Base-by-base conservation (phyloP, 2,329 filamentous ascomycete genomes). In the Claviceps humidiphila region DNA sequence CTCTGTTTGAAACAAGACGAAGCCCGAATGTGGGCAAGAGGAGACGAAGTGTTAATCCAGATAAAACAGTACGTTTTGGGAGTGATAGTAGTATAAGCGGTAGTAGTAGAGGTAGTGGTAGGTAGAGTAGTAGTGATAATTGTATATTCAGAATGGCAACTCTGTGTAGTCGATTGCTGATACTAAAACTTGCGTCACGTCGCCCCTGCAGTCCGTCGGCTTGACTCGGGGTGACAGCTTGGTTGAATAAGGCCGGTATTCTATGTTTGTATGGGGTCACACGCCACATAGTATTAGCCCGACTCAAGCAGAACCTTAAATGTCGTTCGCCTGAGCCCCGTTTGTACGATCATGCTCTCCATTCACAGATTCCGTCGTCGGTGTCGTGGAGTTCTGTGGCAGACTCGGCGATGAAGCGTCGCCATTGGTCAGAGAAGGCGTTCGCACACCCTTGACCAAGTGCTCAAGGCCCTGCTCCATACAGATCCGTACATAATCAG, bases 391-490 rank as follows among this genome's bases (percentile, higher is more conserved):
- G 55, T 63, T 58, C 53, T 68, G 64, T 55, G 30, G 30, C 9
- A 71, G 74, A 22, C 63, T 64, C 0, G 75, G 74, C 8, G 75
- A 76, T 26, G 73, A 66, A 53, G 73, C 71, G 30, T 71, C 63
- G 22, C 74, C 76, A 47, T 77, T 78, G 11, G 70, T 59, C 11
- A 74, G 61, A 22, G 67, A 64, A 4, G 73, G 68, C 51, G 71
- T 74, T 53, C 68, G 65, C 39, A 67, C 64, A n/a, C 69, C 71
- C 34, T 68, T 68, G 54, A 81, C 52, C 49, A 82, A 69, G 64
- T 82, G 72, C 13, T 69, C 67, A 5, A 81, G 68, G n/a, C 76
- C 76, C 62, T 82, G 78, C 54, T 81, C 75, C 51, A 72, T 65
- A 60, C 76, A 81, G 17, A 81, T 64, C 37, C 70, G 70, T 26